These are phyloP conservation scores for Camellia granthamiana DNA, from an alignment of 148 eudicot species.

Conservation along the genomic window DNA sequence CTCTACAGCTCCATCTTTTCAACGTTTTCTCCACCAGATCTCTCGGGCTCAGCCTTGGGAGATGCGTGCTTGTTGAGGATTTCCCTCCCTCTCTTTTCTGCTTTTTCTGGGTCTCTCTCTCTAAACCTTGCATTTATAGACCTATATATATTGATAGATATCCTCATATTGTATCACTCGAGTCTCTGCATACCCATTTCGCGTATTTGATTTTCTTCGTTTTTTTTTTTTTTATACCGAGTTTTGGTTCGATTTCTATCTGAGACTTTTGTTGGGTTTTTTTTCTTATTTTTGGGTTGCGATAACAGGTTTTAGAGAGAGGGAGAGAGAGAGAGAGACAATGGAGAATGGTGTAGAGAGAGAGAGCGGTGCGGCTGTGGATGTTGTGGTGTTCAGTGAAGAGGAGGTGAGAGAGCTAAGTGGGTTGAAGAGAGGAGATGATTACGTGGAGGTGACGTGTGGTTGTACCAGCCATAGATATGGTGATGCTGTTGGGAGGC, in stretches of 20 bases:
- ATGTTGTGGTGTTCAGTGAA: constrained; percentile 32
- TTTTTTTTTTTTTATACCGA: neutral
- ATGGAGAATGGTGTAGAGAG: constrained; percentile 22
- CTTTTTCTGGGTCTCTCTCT: constrained; percentile 20
- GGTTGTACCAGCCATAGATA: constrained; percentile 68
- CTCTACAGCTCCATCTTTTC: constrained; percentile 21
- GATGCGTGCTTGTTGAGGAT: constrained; percentile 38
- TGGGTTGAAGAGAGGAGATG: constrained; percentile 33
- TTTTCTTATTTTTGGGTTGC: neutral
- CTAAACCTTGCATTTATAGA: constrained; percentile 8
- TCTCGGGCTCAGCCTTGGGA: constrained; percentile 26
- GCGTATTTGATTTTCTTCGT: neutral
- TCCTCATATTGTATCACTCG: neutral
- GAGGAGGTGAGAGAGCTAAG: constrained; percentile 17
- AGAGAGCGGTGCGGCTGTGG: constrained; percentile 16
- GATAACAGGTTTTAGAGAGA: neutral
- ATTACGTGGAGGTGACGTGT: constrained; percentile 50
- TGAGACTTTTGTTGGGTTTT: no score
- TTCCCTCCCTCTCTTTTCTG: constrained; percentile 5
- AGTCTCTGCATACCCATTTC: constrained; percentile 16
- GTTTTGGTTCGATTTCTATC: constrained; percentile 8
- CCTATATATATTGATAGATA: neutral
- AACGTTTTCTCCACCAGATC: constrained; percentile 50
- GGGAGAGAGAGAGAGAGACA: neutral
- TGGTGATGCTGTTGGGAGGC: constrained; percentile 69